Conservation (phyloP, 371 early-diverging fungal species). For the Apophysomyces ossiformis region DNA sequence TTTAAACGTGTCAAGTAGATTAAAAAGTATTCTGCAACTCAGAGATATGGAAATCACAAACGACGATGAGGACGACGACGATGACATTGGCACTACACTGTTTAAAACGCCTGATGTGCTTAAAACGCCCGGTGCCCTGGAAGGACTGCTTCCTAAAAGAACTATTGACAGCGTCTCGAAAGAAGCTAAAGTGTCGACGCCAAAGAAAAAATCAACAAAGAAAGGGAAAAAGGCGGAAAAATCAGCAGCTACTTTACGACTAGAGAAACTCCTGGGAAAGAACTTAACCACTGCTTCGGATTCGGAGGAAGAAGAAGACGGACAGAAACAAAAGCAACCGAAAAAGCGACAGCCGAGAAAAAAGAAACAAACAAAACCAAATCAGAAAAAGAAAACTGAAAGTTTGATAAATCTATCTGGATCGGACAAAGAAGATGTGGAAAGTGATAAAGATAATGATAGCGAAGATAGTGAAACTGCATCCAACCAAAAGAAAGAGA, state of each 20-base stretch:
- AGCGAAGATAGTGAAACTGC: constrained; percentile 6
- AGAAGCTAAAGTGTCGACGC: neutral
- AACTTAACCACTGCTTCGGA: constrained; percentile 4
- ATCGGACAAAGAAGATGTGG: constrained; percentile 14
- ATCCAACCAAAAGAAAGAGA: neutral
- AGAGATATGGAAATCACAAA: constrained; percentile 10
- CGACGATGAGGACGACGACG: constrained; percentile 21
- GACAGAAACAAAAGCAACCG: neutral
- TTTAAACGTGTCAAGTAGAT: constrained; percentile 21
- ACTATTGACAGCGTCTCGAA: neutral
- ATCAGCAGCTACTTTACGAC: neutral
- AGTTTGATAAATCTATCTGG: neutral
- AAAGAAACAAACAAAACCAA: constrained; percentile 4
- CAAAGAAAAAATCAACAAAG: neutral
- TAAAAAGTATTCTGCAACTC: constrained; percentile 24
- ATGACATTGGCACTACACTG: constrained; percentile 16
- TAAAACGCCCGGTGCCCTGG: constrained; percentile 17
- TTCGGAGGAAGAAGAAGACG: constrained; percentile 13
- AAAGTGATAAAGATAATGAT: constrained; percentile 20
- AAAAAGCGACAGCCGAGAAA: neutral
- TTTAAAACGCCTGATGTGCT: constrained; percentile 23
- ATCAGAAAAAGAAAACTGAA: constrained; percentile 1
- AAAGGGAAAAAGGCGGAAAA: neutral
- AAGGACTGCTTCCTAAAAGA: neutral
- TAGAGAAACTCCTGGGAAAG: constrained; percentile 10